Base-by-base conservation (phyloP, 2,329 filamentous ascomycete genomes). In the Davidsoniella neocaledoniae region DNA sequence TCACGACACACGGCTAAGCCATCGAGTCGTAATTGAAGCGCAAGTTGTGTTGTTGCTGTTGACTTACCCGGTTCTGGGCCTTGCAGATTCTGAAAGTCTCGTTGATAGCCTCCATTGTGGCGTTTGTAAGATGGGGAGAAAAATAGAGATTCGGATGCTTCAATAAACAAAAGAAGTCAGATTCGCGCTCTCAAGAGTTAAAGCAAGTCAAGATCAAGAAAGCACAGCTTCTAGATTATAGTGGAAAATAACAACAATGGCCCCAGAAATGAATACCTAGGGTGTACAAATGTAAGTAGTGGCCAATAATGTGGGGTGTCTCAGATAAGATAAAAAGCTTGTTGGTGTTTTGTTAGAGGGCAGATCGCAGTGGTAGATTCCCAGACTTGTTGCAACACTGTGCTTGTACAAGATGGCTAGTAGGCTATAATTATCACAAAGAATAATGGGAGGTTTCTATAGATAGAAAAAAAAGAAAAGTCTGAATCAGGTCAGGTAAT, bases 41-140 rank as follows among this genome's bases (percentile, higher is more conserved):
- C 16, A 16, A 38, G 5, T 37, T 12, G 16, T 49, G 17, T 26
- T 21, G 40, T 43, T 7, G 43, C 10, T 16, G 25, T n/a, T 19
- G 7, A 67, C 72, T 57, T 63, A 79, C 76, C 64, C 73, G 64
- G 53, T 68, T 70, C 65, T 77, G 66, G 55, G 71, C 71, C 66
- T 77, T 77, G 69, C 73, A 77, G 59, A 66, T 70, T 61, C 66
- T 64, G 58, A 78, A 78, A n/a, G 73, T 74, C 63, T 76, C 63
- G 62, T 71, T 75, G 57, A 78, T 69, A 54, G 61, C 66, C 56
- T 78, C 74, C 74, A 77, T 78, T 43, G 21, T 68, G 12, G 23
- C 21, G 2, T n/a, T 6, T 46, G 16, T 61, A 33, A 23, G 21
- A 23, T 23, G 4, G 29, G 12, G 29, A 9, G 3, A 2, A 2